phyloP scores from a whole-genome alignment of 1,284 basidiomycete species.

The Naganishia sp. region DNA sequence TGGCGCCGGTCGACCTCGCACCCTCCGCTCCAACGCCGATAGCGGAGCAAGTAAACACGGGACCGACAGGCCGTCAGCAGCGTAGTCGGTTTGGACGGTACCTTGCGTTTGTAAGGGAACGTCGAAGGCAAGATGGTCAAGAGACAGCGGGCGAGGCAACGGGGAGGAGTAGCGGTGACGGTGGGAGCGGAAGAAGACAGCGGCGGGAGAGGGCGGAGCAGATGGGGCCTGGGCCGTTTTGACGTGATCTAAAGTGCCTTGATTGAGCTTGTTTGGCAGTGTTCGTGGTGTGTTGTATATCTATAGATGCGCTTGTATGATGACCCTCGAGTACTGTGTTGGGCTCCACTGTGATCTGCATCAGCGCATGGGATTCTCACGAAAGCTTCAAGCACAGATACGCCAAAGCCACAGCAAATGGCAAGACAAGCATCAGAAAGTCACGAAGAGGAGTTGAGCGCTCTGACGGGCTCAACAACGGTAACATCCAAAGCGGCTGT shows the following conservation, averaged over 20 bases:
- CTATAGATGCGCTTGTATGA: not conserved
- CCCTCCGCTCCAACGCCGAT: not conserved
- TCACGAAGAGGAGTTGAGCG: too few relatives aligned
- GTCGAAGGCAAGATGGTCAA: slow-evolving; percentile 8
- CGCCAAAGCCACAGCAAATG: too few relatives aligned
- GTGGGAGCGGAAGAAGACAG: slow-evolving; percentile 9
- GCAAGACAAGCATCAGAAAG: too few relatives aligned
- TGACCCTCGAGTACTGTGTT: not conserved
- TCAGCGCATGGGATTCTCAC: too few relatives aligned
- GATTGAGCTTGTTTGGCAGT: not conserved
- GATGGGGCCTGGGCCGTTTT: slow-evolving; percentile 30
- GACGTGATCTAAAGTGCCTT: not conserved
- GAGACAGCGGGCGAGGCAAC: not conserved
- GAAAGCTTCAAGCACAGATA: too few relatives aligned
- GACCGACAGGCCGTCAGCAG: slow-evolving; percentile 16
- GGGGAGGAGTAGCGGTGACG: not conserved
- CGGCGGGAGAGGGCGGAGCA: slow-evolving; percentile 18
- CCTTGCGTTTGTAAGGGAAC: slow-evolving; percentile 48
- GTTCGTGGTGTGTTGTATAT: not conserved
- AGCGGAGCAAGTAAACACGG: slow-evolving; percentile 2
- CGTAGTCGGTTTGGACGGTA: slow-evolving; percentile 44
- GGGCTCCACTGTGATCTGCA: too few relatives aligned
- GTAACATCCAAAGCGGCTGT: too few relatives aligned
- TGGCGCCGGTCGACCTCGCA: slow-evolving; percentile 15
- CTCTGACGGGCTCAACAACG: too few relatives aligned